These are phyloP conservation scores for Dactylellina sp. DNA, from an alignment of 2,329 filamentous ascomycete genomes.

Conservation along the genomic window DNA sequence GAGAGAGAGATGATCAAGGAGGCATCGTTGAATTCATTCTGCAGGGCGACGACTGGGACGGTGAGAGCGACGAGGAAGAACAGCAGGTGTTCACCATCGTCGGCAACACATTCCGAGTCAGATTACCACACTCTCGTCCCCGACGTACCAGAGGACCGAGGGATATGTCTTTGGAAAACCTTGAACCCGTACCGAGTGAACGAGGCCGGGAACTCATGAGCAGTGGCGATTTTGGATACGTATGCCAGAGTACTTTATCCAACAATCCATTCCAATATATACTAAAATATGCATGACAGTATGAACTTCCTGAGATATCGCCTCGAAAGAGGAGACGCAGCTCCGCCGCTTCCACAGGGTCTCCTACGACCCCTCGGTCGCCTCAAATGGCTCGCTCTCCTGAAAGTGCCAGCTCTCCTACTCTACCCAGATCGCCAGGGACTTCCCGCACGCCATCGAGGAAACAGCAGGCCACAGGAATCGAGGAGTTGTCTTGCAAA, in stretches of 20 bases:
- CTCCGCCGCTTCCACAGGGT: conserved; percentile 14
- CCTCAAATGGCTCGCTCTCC: conserved; percentile 3
- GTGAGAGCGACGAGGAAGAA: conserved; percentile 61
- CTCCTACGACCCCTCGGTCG: conserved; percentile 13
- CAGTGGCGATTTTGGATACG: conserved; percentile 78
- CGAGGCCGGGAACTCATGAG: conserved; percentile 82
- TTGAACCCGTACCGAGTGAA: conserved; percentile 75
- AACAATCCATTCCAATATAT: background rate
- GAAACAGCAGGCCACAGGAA: conserved; percentile 63
- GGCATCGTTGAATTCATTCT: conserved; percentile 40
- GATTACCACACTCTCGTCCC: conserved; percentile 37
- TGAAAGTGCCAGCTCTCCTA: conserved; percentile 19
- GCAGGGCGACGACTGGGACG: conserved; percentile 53
- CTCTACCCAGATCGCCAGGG: conserved; percentile 19
- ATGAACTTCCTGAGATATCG: conserved; percentile 24
- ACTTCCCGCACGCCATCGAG: background rate
- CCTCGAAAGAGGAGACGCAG: conserved; percentile 45
- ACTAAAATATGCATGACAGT: conserved; percentile 20
- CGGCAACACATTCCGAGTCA: conserved; percentile 52
- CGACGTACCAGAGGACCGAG: conserved; percentile 65
- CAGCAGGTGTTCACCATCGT: conserved; percentile 59
- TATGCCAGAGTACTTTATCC: conserved; percentile 8
- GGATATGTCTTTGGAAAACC: conserved; percentile 75
- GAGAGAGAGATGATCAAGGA: conserved; percentile 59
- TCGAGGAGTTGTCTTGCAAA: conserved; percentile 66